phyloP scores from a whole-genome alignment of 495 filamentous ascomycete genomes.

The Penicillium riverlandense region DNA sequence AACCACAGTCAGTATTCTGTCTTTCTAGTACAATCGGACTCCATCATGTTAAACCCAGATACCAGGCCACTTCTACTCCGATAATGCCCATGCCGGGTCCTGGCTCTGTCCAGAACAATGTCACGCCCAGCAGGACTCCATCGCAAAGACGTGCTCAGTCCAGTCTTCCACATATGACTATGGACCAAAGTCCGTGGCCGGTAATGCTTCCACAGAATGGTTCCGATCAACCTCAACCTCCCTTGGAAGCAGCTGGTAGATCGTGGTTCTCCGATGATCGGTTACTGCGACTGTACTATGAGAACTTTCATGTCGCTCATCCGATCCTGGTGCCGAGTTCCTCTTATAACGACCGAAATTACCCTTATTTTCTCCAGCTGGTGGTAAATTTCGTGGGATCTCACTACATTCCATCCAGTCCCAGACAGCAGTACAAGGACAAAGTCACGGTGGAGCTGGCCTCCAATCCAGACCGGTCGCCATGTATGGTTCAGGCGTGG shows the following conservation, averaged over 20 bases:
- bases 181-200: slow-evolving; percentile 19
- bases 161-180: slow-evolving; percentile 4
- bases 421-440: slow-evolving; percentile 17
- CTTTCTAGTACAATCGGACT: neutral
- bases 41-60: neutral
- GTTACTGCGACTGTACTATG: slow-evolving; percentile 28
- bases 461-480: slow-evolving; percentile 19
- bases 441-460: slow-evolving; percentile 17
- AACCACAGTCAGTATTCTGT: slow-evolving; percentile 4
- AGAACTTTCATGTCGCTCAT: slow-evolving; percentile 35
- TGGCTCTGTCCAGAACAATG: slow-evolving; percentile 2
- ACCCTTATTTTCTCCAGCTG: slow-evolving; percentile 27
- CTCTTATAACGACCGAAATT: slow-evolving; percentile 26
- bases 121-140: slow-evolving; percentile 11
- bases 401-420: slow-evolving; percentile 22
- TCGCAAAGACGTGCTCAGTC: slow-evolving; percentile 4
- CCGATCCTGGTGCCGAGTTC: slow-evolving; percentile 28
- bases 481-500: slow-evolving; percentile 31
- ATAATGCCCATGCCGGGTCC: no score
- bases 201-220: slow-evolving; percentile 8
- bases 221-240: slow-evolving; percentile 8
- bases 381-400: slow-evolving; percentile 33
- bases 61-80: neutral
- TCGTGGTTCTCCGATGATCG: slow-evolving; percentile 25
- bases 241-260: slow-evolving; percentile 5